phyloP scores from a whole-genome alignment of 1,284 basidiomycete species.

The Melanopsichium pennsylvanicum region DNA sequence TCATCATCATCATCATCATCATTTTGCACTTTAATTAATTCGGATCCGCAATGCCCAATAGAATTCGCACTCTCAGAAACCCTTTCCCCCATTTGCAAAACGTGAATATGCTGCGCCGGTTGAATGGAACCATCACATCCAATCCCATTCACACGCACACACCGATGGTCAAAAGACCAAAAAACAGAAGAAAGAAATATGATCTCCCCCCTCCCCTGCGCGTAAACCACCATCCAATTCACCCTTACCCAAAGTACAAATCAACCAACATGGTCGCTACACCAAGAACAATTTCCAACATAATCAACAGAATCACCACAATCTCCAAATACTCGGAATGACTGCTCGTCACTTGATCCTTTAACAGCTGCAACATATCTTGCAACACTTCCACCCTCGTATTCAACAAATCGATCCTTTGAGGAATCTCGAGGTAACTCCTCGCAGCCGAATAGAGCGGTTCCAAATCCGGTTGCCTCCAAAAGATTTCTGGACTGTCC shows the following conservation, averaged over 20 bases:
- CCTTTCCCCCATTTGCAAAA: too few species aligned
- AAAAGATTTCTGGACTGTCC: conserved; percentile 94
- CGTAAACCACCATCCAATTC: neutral
- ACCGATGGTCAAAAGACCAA: too few species aligned
- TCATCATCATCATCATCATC: too few species aligned
- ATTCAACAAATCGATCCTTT: conserved; percentile 90
- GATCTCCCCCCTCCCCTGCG: too few species aligned
- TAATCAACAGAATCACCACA: conserved; percentile 92
- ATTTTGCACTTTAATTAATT: too few species aligned
- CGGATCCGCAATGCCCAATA: too few species aligned
- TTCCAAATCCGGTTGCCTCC: conserved; percentile 82
- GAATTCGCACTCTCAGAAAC: too few species aligned
- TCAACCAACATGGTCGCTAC: conserved; percentile 64
- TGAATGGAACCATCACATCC: too few species aligned
- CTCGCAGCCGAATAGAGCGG: conserved; percentile 88
- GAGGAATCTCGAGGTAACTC: conserved; percentile 89
- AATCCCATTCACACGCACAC: too few species aligned
- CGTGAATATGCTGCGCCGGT: too few species aligned
- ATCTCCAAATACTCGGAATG: conserved; percentile 94
- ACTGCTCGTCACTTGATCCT: conserved; percentile 89
- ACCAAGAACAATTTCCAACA: conserved; percentile 74
- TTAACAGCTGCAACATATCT: conserved; percentile 94
- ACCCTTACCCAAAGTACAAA: conserved; percentile 56
- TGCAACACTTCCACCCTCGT: conserved; percentile 91
- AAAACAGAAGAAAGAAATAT: too few species aligned